Conservation (phyloP, 1,139 yeast genomes). For the Suhomyces guaymorum region DNA sequence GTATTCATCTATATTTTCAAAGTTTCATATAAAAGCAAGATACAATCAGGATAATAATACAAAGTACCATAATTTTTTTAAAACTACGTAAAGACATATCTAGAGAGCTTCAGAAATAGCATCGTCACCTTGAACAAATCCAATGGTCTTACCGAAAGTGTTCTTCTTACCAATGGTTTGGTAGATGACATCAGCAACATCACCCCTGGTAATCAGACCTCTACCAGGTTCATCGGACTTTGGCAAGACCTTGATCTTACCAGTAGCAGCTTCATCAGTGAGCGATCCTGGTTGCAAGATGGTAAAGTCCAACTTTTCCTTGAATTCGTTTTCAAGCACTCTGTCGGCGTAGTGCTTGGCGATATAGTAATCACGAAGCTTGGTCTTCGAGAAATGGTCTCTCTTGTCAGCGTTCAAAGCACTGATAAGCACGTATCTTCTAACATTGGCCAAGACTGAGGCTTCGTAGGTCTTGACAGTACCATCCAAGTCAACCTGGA, state of each 20-base stretch:
- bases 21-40: too few species aligned
- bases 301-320: constrained; percentile 46
- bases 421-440: constrained; percentile 55
- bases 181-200: constrained; percentile 32
- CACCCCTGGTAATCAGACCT: constrained; percentile 29
- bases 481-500: constrained; percentile 62
- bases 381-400: constrained; percentile 30
- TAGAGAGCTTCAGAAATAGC: too few species aligned
- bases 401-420: constrained; percentile 57
- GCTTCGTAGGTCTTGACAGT: constrained; percentile 63
- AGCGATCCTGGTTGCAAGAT: constrained; percentile 53
- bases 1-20: too few species aligned
- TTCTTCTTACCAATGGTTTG: constrained; percentile 21
- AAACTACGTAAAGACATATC: too few species aligned
- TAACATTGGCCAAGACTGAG: constrained; percentile 44
- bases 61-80: too few species aligned
- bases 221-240: constrained; percentile 14
- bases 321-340: constrained; percentile 38
- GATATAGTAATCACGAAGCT: constrained; percentile 43
- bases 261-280: constrained; percentile 40
- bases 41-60: too few species aligned
- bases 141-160: constrained; percentile 31
- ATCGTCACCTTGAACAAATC: constrained; percentile 26
- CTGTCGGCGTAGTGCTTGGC: constrained; percentile 62
- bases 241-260: constrained; percentile 29